Base-by-base conservation (phyloP, 306 rosid species). In the Sicyos edulis region DNA sequence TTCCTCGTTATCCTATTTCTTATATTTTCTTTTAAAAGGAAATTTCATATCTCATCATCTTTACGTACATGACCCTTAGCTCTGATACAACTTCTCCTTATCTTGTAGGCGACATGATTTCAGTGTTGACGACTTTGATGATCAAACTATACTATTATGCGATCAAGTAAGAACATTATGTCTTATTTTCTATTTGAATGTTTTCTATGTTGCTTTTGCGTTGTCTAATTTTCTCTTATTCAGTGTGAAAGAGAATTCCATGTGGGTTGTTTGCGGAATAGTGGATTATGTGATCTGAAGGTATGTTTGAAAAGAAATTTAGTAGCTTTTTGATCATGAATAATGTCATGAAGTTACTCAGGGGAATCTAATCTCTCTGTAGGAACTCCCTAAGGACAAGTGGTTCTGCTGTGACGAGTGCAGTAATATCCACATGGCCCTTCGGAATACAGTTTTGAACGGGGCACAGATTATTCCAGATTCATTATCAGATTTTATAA, bases 221-320 rank as follows among this genome's bases (percentile, higher is more conserved):
- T 51, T 51, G 40, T 55, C 74, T n/a, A 66, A 64, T 77, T 73
- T 22, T 49, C 54, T 53, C 15, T 81, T 86, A 42, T 67, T 82
- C 78, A 95, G 99, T 95, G 99, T 78, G 99, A 95, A 83, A 95
- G 87, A 87, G 99, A 95, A 88, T 95, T 86, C 67, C 99, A 95
- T 65, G 99, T 95, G 6, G 99, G 97, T 55, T 95, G 99, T 83
- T 80, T 95, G 87, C 88, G 96, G 56, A 79, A 83, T 45, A 85
- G 82, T 78, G 92, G 97, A 71, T 80, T 87, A 24, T 91, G 97
- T 22, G 92, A 91, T 85, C 81, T 95, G 79, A 78, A 88, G 81
- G 99, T 95, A 83, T 77, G 95, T 76, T 62, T 56, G 6, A 61
- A 61, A 52, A 32, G 26, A 58, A 50, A 78, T 70, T 59, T 15